Evolutionary conservation across 768 basidiomycete genomes (phyloP), one percentile per base, ranked within the genome.

Genomic region (Gymnopilus dilepis): DNA sequence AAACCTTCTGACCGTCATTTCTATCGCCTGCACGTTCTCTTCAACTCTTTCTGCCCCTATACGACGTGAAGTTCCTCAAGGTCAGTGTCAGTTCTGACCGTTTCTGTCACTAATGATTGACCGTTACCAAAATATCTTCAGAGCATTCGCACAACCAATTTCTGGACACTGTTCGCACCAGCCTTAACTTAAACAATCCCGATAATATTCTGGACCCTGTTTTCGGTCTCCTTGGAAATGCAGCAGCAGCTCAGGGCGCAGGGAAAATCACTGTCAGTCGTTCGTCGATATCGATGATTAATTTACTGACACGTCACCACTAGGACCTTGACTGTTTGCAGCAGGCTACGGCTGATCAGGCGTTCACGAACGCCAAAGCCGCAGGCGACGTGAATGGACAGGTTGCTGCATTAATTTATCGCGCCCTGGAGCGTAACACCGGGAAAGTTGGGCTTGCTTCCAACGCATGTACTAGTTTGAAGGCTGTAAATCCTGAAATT

Each of bases 331-430:
- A 81, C 56, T 89, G 88, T 70, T 78, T 90, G 19, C 87, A 89
- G 67, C 85, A 87, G 76, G 85, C 84, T 0, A 83, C 81, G 6
- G 86, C 86, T 47, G 86, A 89, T 67, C 86, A 85, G 68, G 88
- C 88, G 0, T 91, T 90, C 77, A 87, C 87, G 33, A 90, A 90
- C 69, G 87, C 88, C 42, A 90, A 90, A 71, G 83, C 85, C 12
- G 81, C 79, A 2, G 80, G 81, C 15, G 82, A 88, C 68, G 74
- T 88, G 43, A 73, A 80, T 24, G 86, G 85, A 28, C 79, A 80
- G 77, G 81, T 84, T 28, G 79, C 77, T 60, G 87, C 88, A 4
- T 70, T 91, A 65, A 83, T 86, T 62, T 90, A 76, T 76, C 81
- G 86, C 53, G 86, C 88, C 6, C 72, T 91, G 30, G 88, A 90